phyloP scores from a whole-genome alignment of 2,329 filamentous ascomycete genomes.

The Cadophora gregata region DNA sequence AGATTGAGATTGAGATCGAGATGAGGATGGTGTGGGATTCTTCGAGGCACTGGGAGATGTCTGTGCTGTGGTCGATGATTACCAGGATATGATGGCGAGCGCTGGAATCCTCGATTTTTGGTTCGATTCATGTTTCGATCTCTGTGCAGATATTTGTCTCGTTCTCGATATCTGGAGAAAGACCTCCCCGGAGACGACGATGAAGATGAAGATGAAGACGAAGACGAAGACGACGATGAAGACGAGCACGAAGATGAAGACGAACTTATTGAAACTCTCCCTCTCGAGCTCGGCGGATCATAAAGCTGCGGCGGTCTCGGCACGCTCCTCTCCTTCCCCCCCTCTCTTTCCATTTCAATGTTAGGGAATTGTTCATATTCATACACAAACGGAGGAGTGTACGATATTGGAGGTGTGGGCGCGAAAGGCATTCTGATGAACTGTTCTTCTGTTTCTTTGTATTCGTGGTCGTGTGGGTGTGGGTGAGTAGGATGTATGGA shows the following conservation, averaged over 20 bases:
- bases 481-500: too few species aligned
- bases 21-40: conserved; percentile 32
- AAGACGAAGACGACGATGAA: neutral
- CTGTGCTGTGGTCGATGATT: conserved; percentile 1
- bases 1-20: conserved; percentile 20
- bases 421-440: conserved; percentile 15
- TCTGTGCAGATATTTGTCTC: too few species aligned
- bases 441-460: neutral
- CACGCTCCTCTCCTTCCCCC: neutral
- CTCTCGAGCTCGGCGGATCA: neutral
- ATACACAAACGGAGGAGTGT: conserved; percentile 2
- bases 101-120: neutral
- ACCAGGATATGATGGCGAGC: neutral
- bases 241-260: neutral
- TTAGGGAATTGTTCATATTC: too few species aligned
- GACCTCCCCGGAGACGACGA: neutral
- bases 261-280: too few species aligned
- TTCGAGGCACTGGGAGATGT: conserved; percentile 29
- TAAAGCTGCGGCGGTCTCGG: neutral
- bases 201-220: neutral
- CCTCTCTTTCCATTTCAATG: neutral
- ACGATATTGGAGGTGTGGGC: conserved; percentile 8
- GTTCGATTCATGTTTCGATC: too few species aligned
- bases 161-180: too few species aligned
- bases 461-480: too few species aligned